A percentile compares a stretch with the other conserved stretches of the same genome.
Evolutionary conservation across 1,284 basidiomycete species (phyloP).

Genomic region (Coniferiporia weirii): DNA sequence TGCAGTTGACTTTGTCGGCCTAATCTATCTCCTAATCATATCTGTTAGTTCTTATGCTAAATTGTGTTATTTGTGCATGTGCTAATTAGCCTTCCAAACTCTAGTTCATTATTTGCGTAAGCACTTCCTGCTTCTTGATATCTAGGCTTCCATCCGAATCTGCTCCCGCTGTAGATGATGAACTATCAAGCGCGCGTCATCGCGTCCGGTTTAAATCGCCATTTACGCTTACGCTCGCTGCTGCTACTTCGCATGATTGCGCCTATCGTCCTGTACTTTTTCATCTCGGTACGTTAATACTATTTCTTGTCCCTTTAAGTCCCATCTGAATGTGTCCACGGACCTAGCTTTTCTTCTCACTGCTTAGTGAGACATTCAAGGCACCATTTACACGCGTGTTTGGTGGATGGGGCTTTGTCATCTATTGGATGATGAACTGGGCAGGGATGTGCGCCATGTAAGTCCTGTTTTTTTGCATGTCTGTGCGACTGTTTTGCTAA

Average conservation of each 20-base stretch:
- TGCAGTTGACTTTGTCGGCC: slow-evolving; percentile 69
- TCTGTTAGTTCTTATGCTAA: slow-evolving; percentile 29
- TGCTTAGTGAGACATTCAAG: slow-evolving; percentile 63
- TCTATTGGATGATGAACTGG: slow-evolving; percentile 75
- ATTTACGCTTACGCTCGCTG: slow-evolving; percentile 48
- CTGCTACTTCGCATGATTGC: slow-evolving; percentile 50
- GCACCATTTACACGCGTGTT: slow-evolving; percentile 51
- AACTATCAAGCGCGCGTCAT: slow-evolving; percentile 30
- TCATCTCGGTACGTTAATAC: slow-evolving; percentile 46
- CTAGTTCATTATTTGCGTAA: slow-evolving; percentile 37
- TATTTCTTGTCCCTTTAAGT: not conserved
- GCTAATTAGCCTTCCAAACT: slow-evolving; percentile 20
- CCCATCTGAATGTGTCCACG: slow-evolving; percentile 4
- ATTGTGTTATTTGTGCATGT: slow-evolving; percentile 18
- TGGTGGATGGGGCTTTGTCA: slow-evolving; percentile 56
- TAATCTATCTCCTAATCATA: slow-evolving; percentile 70
- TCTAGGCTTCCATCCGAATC: not conserved
- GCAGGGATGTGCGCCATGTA: slow-evolving; percentile 54
- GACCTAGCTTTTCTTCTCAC: slow-evolving; percentile 46
- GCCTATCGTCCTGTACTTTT: slow-evolving; percentile 53
- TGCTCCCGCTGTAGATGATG: slow-evolving; percentile 17
- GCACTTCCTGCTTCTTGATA: slow-evolving; percentile 29
- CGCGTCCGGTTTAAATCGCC: slow-evolving; percentile 41
- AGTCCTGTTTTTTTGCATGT: slow-evolving; percentile 19
- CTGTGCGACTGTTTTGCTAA: not conserved